Base-by-base conservation (phyloP, 805 yeast species). In the Zygosaccharomyces gambellarensis region DNA sequence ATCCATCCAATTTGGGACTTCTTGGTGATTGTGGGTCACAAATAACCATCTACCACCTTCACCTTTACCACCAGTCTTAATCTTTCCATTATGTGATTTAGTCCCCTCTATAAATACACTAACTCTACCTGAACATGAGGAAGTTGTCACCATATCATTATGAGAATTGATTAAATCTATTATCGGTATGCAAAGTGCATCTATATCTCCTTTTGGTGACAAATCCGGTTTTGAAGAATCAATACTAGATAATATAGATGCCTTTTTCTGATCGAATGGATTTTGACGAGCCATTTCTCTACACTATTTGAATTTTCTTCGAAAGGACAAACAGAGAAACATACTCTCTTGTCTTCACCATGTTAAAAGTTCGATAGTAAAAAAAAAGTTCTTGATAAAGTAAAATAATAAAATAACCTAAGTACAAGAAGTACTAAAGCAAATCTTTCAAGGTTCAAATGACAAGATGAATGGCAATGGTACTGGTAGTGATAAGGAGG, bases 171-270 rank as follows among this genome's bases (percentile, higher is more conserved):
- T 83, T 12, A 82, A 62, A 12, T 79, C 66, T 52, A 89, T 87
- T 17, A 89, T 74, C 2, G 96, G 95, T 10, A 83, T 60, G 58
- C 95, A 83, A 19, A 77, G 70, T 43, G 70, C 80, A 66, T 89
- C 96, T n/a, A 88, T 82, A 2, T 88, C 77, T 1, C 96, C 96
- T 60, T 89, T 90, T 12, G 96, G 96, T 2, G 95, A 85, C n/a
- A 81, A 71, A 65, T 85, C 92, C 3, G 80, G 81, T 10, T 69
- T 64, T 0, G 62, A 65, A 2, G 69, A 62, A 1, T 64, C 59
- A 6, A 85, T 82, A 45, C 80, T 85, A n/a, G 64, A 55, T 7
- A 84, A 63, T 5, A 85, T 79, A 38, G 71, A 61, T 10, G 55
- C 52, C 56, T 86, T 85, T 68, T 85, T 85, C 62, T 83, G 90